Percentiles rank a stretch among this genome's conserved stretches.
These are phyloP conservation scores for Fusarium sp. DNA, from an alignment of 2,329 filamentous ascomycete genomes.

Conservation along the genomic window DNA sequence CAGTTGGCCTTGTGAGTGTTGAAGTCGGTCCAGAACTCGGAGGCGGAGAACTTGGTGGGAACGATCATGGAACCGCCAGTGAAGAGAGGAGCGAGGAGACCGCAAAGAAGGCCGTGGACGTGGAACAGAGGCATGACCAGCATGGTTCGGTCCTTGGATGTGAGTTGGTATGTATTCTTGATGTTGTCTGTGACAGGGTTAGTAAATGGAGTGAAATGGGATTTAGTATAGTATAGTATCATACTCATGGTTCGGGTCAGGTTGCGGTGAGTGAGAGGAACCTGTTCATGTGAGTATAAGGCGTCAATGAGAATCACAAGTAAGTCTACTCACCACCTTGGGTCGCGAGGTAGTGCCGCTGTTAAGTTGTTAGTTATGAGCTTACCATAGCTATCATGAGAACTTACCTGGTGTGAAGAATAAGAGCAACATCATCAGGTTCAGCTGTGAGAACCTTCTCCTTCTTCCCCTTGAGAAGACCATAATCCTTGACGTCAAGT, in stretches of 20 bases:
- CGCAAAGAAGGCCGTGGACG: slow-evolving; percentile 87
- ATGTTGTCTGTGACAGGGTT: slow-evolving; percentile 69
- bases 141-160: slow-evolving; percentile 77
- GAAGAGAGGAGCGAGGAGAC: slow-evolving; percentile 78
- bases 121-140: slow-evolving; percentile 93
- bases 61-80: slow-evolving; percentile 84
- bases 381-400: neutral
- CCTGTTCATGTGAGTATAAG: slow-evolving; percentile 50
- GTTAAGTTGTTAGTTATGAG: slow-evolving; percentile 35
- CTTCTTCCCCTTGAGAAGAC: slow-evolving; percentile 65
- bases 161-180: slow-evolving; percentile 78
- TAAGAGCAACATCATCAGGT: slow-evolving; percentile 82
- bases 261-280: slow-evolving; percentile 83
- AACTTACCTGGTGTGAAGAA: slow-evolving; percentile 75
- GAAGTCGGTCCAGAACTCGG: slow-evolving; percentile 85
- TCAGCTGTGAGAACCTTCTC: slow-evolving; percentile 60
- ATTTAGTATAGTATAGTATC: neutral
- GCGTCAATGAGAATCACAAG: neutral
- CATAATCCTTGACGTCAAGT: slow-evolving; percentile 80
- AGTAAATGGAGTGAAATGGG: slow-evolving; percentile 37
- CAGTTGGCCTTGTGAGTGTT: slow-evolving; percentile 79
- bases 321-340: slow-evolving; percentile 71
- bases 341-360: slow-evolving; percentile 84
- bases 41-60: slow-evolving; percentile 80
- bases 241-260: slow-evolving; percentile 81